Evolutionary conservation across 1,284 basidiomycete species (phyloP).

Genomic region (Golubevia sp.): DNA sequence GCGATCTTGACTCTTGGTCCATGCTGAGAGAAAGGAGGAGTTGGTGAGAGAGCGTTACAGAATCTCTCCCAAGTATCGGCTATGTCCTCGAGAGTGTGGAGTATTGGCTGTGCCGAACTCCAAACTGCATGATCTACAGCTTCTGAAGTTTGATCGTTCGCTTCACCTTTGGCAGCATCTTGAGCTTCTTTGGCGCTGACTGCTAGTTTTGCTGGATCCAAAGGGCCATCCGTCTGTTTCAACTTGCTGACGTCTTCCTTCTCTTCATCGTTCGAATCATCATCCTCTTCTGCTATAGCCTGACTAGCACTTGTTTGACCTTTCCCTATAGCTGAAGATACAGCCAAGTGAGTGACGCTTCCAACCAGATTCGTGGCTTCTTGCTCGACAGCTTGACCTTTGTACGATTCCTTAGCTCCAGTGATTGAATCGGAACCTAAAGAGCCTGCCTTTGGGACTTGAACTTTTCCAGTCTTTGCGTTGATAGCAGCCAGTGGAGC

Average conservation of each 20-base stretch:
- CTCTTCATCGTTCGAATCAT: neutral
- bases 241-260: neutral
- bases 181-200: neutral
- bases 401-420: constrained; percentile 37
- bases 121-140: neutral
- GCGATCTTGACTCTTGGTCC: constrained; percentile 55
- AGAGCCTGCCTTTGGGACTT: constrained; percentile 49
- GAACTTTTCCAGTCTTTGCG: constrained; percentile 45
- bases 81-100: constrained; percentile 29
- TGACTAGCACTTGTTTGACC: constrained; percentile 4
- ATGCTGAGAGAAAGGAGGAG: constrained; percentile 61
- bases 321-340: constrained; percentile 43
- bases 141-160: neutral
- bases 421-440: constrained; percentile 28
- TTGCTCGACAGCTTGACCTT: constrained; percentile 47
- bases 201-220: neutral
- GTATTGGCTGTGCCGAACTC: neutral
- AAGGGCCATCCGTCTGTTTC: neutral
- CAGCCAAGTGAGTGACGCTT: constrained; percentile 32
- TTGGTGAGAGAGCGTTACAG: constrained; percentile 63
- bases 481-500: constrained; percentile 63
- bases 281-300: neutral
- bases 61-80: constrained; percentile 63
- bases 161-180: neutral
- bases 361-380: constrained; percentile 46